A percentile compares a stretch with the other conserved stretches of the same genome.
Evolutionary conservation across 305 asterid species (phyloP).

Genomic region (Ilex paraguariensis): DNA sequence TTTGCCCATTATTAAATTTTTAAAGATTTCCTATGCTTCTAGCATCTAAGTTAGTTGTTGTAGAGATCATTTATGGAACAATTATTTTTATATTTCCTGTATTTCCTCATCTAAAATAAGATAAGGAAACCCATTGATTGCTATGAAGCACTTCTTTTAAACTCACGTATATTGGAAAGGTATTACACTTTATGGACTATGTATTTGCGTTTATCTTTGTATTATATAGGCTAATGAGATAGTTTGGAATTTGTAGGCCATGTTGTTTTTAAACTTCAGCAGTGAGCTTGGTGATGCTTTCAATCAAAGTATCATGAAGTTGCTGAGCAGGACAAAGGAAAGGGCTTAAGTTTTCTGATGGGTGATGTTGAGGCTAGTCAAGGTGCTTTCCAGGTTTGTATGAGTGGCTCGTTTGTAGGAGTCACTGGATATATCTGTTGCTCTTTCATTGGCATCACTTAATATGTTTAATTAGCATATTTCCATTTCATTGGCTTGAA

Average conservation of each 20-base stretch:
- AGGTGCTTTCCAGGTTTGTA: conserved; percentile 88
- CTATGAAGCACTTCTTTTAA: too few relatives aligned
- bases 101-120: too few relatives aligned
- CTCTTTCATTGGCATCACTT: not conserved
- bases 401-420: conserved; percentile 10
- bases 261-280: conserved; percentile 70
- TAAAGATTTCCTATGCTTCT: too few relatives aligned
- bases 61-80: too few relatives aligned
- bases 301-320: conserved; percentile 63
- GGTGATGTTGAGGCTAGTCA: conserved; percentile 86
- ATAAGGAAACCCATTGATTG: too few relatives aligned
- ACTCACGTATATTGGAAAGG: too few relatives aligned
- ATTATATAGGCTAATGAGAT: not conserved
- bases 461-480: conserved; percentile 4
- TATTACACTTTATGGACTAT: too few relatives aligned
- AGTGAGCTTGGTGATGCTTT: conserved; percentile 54
- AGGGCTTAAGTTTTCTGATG: conserved; percentile 60
- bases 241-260: conserved; percentile 54
- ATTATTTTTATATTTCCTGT: too few relatives aligned
- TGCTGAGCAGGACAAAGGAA: conserved; percentile 65
- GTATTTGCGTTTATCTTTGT: not conserved
- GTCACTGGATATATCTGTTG: not conserved
- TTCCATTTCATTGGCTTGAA: conserved; percentile 15
- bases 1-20: too few relatives aligned
- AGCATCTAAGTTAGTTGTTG: too few relatives aligned